phyloP scores from a whole-genome alignment of 140 eudicot species.

The Flaveria floridana region DNA sequence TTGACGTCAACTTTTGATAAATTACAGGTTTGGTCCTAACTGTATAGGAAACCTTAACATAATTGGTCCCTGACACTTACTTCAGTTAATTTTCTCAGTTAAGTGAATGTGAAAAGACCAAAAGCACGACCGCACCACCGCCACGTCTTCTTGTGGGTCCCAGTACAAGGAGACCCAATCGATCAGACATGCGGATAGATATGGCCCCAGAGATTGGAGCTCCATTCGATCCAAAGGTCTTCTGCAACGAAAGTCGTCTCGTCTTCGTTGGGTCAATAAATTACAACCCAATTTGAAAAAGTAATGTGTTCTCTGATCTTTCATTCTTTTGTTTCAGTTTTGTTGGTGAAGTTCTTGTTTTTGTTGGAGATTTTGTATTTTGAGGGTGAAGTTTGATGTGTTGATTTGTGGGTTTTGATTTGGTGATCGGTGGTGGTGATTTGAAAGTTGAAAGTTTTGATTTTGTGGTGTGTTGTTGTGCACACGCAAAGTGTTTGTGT shows the following conservation, averaged over 20 bases:
- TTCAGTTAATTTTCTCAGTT: too few relatives aligned
- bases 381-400: too few relatives aligned
- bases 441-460: background rate
- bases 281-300: conserved; percentile 86
- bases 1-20: too few relatives aligned
- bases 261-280: conserved; percentile 99
- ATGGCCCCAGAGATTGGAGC: conserved; percentile 97
- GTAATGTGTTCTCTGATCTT: conserved; percentile 30
- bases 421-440: too few relatives aligned
- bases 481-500: conserved; percentile 20
- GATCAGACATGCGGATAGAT: conserved; percentile 61
- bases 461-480: background rate
- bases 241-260: conserved; percentile 81
- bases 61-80: too few relatives aligned
- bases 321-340: background rate
- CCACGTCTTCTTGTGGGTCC: too few relatives aligned
- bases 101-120: too few relatives aligned
- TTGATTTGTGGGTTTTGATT: too few relatives aligned
- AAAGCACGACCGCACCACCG: too few relatives aligned
- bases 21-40: too few relatives aligned
- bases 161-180: too few relatives aligned
- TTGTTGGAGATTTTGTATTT: background rate
- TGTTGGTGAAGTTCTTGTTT: background rate
- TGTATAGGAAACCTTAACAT: too few relatives aligned
- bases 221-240: conserved; percentile 99